Conservation (phyloP, 1,139 yeast species). For the Geotrichum candidum region DNA sequence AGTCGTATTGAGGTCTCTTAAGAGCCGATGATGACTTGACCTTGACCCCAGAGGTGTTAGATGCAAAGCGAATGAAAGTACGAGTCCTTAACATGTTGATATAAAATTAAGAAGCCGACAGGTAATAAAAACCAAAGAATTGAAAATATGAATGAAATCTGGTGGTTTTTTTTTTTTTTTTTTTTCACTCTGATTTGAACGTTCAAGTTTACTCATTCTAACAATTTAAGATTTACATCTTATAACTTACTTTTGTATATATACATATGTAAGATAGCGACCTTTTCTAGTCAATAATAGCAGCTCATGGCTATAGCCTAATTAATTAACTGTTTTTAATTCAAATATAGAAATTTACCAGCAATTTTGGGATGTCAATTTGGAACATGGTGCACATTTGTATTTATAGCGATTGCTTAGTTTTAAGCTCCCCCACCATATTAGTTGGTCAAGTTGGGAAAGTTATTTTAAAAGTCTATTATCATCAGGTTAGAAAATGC, state of each 20-base stretch:
- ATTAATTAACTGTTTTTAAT: too few relatives aligned
- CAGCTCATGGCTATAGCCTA: too few relatives aligned
- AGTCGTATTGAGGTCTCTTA: conserved; percentile 43
- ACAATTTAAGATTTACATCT: not conserved
- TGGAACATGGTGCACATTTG: too few relatives aligned
- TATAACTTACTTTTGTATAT: not conserved
- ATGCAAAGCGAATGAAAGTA: not conserved
- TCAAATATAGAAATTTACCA: too few relatives aligned
- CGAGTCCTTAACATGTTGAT: conserved; percentile 4
- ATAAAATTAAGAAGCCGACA: not conserved
- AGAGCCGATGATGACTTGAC: conserved; percentile 20
- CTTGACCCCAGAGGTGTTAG: conserved; percentile 12
- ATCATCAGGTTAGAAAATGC: not conserved
- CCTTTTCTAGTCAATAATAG: not conserved
- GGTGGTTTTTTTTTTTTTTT: not conserved
- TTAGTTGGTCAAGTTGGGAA: not conserved
- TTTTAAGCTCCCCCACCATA: not conserved
- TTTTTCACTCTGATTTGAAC: not conserved
- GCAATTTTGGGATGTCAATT: too few relatives aligned
- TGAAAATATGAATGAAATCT: not conserved
- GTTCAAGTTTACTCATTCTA: not conserved
- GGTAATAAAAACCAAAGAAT: not conserved
- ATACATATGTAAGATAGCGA: too few relatives aligned
- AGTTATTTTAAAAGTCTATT: not conserved
- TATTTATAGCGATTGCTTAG: too few relatives aligned